phyloP scores from a whole-genome alignment of 768 basidiomycete species.

The Termitomyces sp. region DNA sequence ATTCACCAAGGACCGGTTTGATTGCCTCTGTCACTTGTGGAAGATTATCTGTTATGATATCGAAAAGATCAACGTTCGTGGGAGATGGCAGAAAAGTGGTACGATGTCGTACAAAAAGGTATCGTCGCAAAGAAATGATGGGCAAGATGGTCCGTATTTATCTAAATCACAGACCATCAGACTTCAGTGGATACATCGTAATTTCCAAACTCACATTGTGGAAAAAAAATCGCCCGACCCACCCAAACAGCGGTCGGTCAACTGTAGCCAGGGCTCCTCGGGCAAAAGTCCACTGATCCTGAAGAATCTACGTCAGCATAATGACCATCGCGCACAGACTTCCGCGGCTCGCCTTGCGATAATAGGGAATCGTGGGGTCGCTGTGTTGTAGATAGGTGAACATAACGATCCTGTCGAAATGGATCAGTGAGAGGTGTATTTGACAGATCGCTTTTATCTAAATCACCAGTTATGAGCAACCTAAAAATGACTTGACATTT shows the following conservation, averaged over 20 bases:
- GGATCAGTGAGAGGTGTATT: not conserved
- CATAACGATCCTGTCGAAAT: slow-evolving; percentile 47
- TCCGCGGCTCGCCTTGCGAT: slow-evolving; percentile 33
- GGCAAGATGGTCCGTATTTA: slow-evolving; percentile 48
- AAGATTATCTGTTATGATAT: slow-evolving; percentile 40
- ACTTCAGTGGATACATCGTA: not conserved
- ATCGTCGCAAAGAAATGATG: slow-evolving; percentile 59
- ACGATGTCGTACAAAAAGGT: slow-evolving; percentile 48
- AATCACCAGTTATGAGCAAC: slow-evolving; percentile 42
- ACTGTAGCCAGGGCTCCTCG: slow-evolving; percentile 59
- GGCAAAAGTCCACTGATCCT: slow-evolving; percentile 55
- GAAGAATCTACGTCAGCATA: not conserved
- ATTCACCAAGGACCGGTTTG: slow-evolving; percentile 45
- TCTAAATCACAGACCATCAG: slow-evolving; percentile 20
- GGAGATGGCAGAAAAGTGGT: not conserved
- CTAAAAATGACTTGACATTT: slow-evolving; percentile 17
- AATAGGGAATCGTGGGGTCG: slow-evolving; percentile 56
- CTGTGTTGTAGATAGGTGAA: slow-evolving; percentile 63
- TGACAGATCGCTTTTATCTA: not conserved
- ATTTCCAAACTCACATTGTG: slow-evolving; percentile 38
- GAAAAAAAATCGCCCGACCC: slow-evolving; percentile 53
- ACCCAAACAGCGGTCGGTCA: slow-evolving; percentile 56
- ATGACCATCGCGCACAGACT: not conserved
- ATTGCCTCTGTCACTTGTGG: slow-evolving; percentile 43
- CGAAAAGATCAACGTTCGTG: not conserved